These are phyloP conservation scores for Zygosaccharomyces gambellarensis DNA, from an alignment of 805 yeast species.

Conservation along the genomic window DNA sequence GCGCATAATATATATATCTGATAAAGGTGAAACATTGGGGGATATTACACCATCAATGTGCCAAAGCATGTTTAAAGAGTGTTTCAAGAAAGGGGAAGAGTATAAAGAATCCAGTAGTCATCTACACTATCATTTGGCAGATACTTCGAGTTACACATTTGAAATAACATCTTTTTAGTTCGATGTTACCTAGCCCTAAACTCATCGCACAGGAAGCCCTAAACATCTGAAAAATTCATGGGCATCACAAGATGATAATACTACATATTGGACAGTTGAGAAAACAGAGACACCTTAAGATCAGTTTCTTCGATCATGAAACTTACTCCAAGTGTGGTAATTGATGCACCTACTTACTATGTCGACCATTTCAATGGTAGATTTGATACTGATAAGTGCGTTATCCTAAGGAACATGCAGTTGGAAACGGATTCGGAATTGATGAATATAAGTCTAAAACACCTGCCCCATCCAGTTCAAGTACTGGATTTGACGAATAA, in stretches of 20 bases:
- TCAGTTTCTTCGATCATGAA: slow-evolving; percentile 39
- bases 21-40: no score
- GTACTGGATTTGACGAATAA: slow-evolving; percentile 75
- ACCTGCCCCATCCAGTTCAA: slow-evolving; percentile 44
- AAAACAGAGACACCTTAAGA: neutral
- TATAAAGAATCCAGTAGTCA: no score
- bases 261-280: neutral
- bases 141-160: no score
- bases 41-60: no score
- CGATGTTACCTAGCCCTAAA: neutral
- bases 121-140: no score
- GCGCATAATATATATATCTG: no score
- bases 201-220: neutral
- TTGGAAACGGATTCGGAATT: slow-evolving; percentile 41
- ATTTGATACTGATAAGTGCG: slow-evolving; percentile 26
- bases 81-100: no score
- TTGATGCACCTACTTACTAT: slow-evolving; percentile 47
- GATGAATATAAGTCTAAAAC: slow-evolving; percentile 38
- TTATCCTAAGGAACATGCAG: slow-evolving; percentile 31
- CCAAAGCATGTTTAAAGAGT: no score
- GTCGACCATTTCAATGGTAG: slow-evolving; percentile 37
- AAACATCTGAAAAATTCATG: neutral
- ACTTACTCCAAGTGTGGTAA: slow-evolving; percentile 47
- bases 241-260: neutral
- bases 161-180: neutral